Evolutionary conservation across 2,329 filamentous ascomycete species (phyloP).

Genomic region (Trichoderma koningiopsis): DNA sequence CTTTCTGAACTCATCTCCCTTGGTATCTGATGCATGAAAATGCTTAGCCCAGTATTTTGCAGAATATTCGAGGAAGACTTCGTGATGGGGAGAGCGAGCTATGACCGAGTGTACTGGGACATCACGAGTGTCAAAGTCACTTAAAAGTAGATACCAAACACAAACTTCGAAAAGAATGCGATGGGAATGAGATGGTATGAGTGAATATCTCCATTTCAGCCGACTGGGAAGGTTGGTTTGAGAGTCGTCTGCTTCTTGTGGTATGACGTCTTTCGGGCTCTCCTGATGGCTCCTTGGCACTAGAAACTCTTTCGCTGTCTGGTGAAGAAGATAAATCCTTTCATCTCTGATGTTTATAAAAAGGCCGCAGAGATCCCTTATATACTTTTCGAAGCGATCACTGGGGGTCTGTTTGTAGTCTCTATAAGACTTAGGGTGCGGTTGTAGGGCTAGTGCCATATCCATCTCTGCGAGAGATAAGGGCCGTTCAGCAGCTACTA

Average conservation of each 20-base stretch:
- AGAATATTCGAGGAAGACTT: background rate
- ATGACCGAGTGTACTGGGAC: accelerated
- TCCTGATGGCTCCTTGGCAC: background rate
- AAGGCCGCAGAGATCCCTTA: slow-evolving; percentile 9
- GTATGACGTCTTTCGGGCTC: background rate
- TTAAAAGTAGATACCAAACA: background rate
- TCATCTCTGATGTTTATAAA: background rate
- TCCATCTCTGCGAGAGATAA: slow-evolving; percentile 10
- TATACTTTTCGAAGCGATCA: background rate
- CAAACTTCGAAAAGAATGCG: background rate
- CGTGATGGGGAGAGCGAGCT: background rate
- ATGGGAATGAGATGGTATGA: background rate
- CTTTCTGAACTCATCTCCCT: background rate
- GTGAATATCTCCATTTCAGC: background rate
- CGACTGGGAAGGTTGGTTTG: background rate
- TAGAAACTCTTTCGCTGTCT: slow-evolving; percentile 21
- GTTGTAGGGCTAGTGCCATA: background rate
- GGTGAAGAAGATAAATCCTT: slow-evolving; percentile 9
- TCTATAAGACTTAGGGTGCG: background rate
- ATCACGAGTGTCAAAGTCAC: background rate
- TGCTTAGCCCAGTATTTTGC: background rate
- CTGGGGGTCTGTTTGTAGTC: background rate
- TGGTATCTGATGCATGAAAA: background rate
- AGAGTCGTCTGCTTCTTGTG: background rate
- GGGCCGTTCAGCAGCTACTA: background rate